Base-by-base conservation (phyloP, 2,329 filamentous ascomycete species). In the Ophiosphaerella narmari region DNA sequence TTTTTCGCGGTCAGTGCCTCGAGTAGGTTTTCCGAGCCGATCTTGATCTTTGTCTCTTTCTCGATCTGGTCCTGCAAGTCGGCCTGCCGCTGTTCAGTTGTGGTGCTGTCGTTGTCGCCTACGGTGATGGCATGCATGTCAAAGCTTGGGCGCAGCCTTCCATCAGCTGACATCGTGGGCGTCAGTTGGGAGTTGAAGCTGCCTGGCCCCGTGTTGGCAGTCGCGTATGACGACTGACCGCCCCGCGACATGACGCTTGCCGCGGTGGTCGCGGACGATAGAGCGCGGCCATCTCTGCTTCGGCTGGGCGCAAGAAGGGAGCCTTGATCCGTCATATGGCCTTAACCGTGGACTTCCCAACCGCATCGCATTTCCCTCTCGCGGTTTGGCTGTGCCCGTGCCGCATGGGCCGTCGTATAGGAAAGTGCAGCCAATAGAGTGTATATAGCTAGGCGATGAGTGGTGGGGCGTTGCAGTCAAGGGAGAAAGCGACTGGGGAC, bases 1-100 rank as follows among this genome's bases (percentile, higher is more conserved):
- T 96, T 97, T 75, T 99, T 99, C 38, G 86, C 84, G 72, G 97
- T 91, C 59, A 99, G 78, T 11, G 94, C 94, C 77, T 99, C 94
- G 34, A 99, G 80, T 84, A 99, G 87, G 71, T 99, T 99, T 78
- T 99, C 94, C 50, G 93, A 97, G 16, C 94, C 94, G 65, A 93
- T 89, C 74, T 96, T 97, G 71, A 99, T 97, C 80, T 97, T 97
- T 77, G 92, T 87, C 77, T 99, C 95, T 66, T 95, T 93, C 61
- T 91, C 93, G 57, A 99, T 87, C 67, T 88, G 85, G 63, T 97
- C 92, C 66, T 88, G 87, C 55, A 97, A 82, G 43, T 84, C 80
- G 18, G 86, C 83, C 64, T 96, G 85, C 35, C 86, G 83, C 73
- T 91, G 86, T 71, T 96, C 91, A 12, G 86, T 81, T 8, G 80